These are phyloP conservation scores for Clonostachys rosea DNA, from an alignment of 2,329 filamentous ascomycete species.

Conservation along the genomic window DNA sequence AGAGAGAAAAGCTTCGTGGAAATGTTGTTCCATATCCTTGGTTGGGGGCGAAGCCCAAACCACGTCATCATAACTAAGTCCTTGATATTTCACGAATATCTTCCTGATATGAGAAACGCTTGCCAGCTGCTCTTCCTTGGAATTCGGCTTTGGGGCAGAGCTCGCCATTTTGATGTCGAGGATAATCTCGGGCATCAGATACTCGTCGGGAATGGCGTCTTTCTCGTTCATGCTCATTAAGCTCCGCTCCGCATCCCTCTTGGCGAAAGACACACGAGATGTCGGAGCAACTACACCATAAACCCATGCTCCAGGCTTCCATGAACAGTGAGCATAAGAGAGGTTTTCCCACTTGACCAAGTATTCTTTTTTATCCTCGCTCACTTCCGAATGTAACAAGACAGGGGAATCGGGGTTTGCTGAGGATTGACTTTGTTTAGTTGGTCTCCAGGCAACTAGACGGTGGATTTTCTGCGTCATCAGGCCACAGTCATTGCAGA, in stretches of 20 bases:
- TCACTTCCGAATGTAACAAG: conserved; percentile 37
- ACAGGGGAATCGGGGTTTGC: conserved; percentile 1
- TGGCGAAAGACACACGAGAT: conserved; percentile 75
- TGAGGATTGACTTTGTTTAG: conserved; percentile 29
- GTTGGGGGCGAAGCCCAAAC: conserved; percentile 83
- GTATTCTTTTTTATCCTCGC: conserved; percentile 76
- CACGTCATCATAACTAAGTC: conserved; percentile 82
- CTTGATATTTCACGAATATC: conserved; percentile 87
- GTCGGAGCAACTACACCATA: conserved; percentile 59
- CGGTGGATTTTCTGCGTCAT: conserved; percentile 63
- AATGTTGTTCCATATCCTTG: conserved; percentile 32
- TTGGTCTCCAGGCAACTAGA: conserved; percentile 86
- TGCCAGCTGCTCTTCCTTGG: conserved; percentile 65
- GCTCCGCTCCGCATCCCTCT: conserved; percentile 56
- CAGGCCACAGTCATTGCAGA: conserved; percentile 72
- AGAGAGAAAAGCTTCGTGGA: conserved; percentile 71
- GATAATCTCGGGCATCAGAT: conserved; percentile 81
- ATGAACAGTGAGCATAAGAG: conserved; percentile 78
- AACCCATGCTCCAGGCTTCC: conserved; percentile 89
- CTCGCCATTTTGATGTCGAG: conserved; percentile 64
- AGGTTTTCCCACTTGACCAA: conserved; percentile 80
- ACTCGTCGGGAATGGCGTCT: conserved; percentile 86
- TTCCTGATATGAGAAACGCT: conserved; percentile 68
- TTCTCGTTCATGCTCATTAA: conserved; percentile 61
- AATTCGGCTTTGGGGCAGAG: conserved; percentile 42